Conservation (phyloP, 2,329 filamentous ascomycete species). For the Chrysoporthe puriensis region DNA sequence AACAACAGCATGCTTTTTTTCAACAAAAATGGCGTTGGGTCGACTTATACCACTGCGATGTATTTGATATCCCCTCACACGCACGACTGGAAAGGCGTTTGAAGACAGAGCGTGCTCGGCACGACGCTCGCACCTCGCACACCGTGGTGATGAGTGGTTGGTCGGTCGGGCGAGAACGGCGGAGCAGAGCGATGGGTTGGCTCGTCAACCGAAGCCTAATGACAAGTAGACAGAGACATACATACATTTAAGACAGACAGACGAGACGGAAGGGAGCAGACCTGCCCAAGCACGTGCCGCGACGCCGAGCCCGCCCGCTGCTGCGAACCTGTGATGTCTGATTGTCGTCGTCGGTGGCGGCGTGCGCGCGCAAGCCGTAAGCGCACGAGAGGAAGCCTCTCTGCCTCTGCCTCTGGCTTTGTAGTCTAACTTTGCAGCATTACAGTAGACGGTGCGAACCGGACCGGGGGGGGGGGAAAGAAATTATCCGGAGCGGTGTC, state of each 20-base stretch:
- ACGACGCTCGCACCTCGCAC: slow-evolving; percentile 1
- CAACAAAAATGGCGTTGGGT: slow-evolving; percentile 32
- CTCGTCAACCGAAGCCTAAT: slow-evolving; percentile 29
- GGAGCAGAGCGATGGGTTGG: slow-evolving; percentile 14
- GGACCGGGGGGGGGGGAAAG: background rate
- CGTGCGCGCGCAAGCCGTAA: too few relatives aligned
- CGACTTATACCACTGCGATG: slow-evolving; percentile 25
- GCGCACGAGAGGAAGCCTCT: too few relatives aligned
- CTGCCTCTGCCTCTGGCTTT: too few relatives aligned
- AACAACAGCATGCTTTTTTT: slow-evolving; percentile 28
- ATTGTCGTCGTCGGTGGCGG: too few relatives aligned
- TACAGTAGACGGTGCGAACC: background rate
- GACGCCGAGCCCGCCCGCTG: background rate
- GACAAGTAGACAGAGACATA: slow-evolving; percentile 8
- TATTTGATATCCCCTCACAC: slow-evolving; percentile 27
- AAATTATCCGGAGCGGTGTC: background rate
- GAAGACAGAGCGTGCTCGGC: slow-evolving; percentile 9
- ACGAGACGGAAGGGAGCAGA: slow-evolving; percentile 11
- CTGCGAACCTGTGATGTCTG: background rate
- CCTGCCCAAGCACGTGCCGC: background rate
- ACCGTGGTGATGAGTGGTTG: background rate
- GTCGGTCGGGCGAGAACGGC: background rate
- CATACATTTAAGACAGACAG: background rate
- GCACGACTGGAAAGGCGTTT: slow-evolving; percentile 19
- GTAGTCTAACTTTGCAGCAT: background rate